Evolutionary conservation across 805 yeast genomes (phyloP), one percentile per base, ranked within the genome.

Genomic region (Kregervanrija fluxuum): DNA sequence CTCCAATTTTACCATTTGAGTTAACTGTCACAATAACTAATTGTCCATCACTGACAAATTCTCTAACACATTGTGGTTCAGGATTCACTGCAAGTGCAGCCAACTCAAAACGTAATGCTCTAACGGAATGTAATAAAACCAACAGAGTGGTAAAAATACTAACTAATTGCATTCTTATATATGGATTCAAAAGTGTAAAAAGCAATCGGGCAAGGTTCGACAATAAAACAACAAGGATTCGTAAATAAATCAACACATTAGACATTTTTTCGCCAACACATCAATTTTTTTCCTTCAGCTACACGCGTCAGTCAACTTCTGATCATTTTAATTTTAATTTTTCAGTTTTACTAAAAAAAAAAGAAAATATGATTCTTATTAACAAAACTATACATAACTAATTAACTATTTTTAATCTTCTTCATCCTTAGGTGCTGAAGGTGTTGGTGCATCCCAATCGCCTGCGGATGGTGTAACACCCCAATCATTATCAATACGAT

Each of bases 51-150:
- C 76, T 69, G 44, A 86, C 95, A 60, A 91, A 91, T 64, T 93
- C 97, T 63, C 99, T 85, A 52, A 93, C 76, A 71, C 99, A 93
- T 47, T 82, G 77, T 33, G 91, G 90, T 17, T 64, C 63, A 3
- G 58, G 59, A 33, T 52, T 55, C 35, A 50, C 42, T 8, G 48
- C 38, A 32, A 34, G 33, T 6, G 68, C 67, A 17, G 60, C 59
- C 11, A 64, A 48, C 36, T 64, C 68, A 34, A 64, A 54, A 48
- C 64, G 56, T 30, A 64, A 53, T 2, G 56, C 64, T 17, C 13
- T 37, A 8, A 40, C 54, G 3, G 30, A 17, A 13, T 42, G 45
- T 11, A 55, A 35, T 9, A 43, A 34, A 8, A 42, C 40, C 5
- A 55, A 34, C 2, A 56, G 34, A 8, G 46, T 32, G 8, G 45